phyloP scores from a whole-genome alignment of 164 flowering plant genomes.

The Stephania yunnanensis region DNA sequence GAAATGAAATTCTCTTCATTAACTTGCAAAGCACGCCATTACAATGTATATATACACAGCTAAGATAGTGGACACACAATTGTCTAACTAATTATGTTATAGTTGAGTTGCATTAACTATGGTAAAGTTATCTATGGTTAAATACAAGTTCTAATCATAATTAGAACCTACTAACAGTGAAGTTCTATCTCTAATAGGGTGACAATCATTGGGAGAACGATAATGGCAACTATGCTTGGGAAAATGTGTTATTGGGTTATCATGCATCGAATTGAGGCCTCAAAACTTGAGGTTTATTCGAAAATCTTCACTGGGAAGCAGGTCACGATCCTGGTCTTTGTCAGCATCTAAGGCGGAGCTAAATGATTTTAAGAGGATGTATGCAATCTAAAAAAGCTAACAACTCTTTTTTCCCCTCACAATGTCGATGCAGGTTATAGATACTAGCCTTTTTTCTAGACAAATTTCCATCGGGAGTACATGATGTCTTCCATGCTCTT shows the following conservation, averaged over 20 bases:
- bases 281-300: conserved; percentile 49
- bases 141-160: too few species aligned
- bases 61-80: too few species aligned
- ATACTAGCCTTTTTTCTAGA: background rate
- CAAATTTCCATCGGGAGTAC: conserved; percentile 7
- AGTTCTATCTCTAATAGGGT: too few species aligned
- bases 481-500: background rate
- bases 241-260: conserved; percentile 82
- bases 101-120: too few species aligned
- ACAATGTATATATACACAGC: too few species aligned
- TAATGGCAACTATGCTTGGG: conserved; percentile 75
- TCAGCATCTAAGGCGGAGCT: conserved; percentile 62
- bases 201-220: conserved; percentile 64
- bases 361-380: conserved; percentile 67
- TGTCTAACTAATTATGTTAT: too few species aligned
- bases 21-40: too few species aligned
- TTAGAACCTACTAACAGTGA: too few species aligned
- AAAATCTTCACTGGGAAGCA: conserved; percentile 47
- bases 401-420: background rate
- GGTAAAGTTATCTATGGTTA: too few species aligned
- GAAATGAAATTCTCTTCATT: too few species aligned
- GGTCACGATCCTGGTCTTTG: conserved; percentile 45
- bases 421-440: conserved; percentile 6
- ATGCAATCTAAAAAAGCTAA: conserved; percentile 50
- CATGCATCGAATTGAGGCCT: conserved; percentile 64